Conservation (phyloP, 768 basidiomycete species). For the Tylopilus cervinicoccineus region DNA sequence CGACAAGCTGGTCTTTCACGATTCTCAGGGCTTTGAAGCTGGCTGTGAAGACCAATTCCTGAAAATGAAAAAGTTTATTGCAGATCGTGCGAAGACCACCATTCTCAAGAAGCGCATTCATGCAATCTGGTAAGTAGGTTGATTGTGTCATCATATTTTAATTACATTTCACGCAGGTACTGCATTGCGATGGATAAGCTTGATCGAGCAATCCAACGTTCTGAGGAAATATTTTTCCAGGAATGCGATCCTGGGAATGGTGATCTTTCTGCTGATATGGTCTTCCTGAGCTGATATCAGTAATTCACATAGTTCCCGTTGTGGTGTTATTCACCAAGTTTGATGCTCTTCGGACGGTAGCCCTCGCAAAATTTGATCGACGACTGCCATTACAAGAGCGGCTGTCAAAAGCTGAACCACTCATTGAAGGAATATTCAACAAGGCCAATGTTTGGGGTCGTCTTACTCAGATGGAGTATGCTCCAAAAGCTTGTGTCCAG, state of each 20-base stretch:
- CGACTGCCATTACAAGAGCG: background rate
- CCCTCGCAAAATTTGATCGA: background rate
- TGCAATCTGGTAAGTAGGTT: background rate
- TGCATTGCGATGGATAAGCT: constrained; percentile 8
- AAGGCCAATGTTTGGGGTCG: background rate
- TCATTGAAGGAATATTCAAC: background rate
- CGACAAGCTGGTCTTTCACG: background rate
- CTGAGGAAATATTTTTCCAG: constrained; percentile 3
- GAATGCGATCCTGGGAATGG: background rate
- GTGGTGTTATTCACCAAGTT: constrained; percentile 9
- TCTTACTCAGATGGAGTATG: background rate
- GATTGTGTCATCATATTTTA: too few species aligned
- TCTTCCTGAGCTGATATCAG: background rate
- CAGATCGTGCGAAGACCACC: background rate
- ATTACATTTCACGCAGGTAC: background rate
- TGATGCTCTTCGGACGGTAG: constrained; percentile 1
- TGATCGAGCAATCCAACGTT: background rate
- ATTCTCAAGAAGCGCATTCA: constrained; percentile 6
- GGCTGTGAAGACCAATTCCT: constrained; percentile 1
- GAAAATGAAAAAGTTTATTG: constrained; percentile 4
- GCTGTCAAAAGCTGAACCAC: background rate
- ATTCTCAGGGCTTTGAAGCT: constrained; percentile 4
- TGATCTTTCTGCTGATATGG: background rate
- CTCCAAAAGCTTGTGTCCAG: background rate
- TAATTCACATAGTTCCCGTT: background rate